phyloP scores from a whole-genome alignment of 192 early-diverging fungal species.

The Podila verticillata region DNA sequence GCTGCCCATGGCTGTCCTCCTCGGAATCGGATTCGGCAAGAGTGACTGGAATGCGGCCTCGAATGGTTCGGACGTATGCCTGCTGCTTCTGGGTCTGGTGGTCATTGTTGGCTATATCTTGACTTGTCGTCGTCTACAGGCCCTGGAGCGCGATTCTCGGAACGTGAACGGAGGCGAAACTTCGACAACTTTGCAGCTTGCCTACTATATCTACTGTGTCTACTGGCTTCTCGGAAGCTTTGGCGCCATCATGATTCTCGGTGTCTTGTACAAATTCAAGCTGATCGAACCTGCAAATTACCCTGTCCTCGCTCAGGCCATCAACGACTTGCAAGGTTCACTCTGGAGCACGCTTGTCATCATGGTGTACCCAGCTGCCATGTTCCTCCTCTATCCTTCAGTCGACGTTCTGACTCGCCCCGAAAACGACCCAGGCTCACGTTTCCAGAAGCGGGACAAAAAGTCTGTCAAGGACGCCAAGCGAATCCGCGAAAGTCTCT shows the following conservation, averaged over 20 bases:
- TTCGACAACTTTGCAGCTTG: conserved; percentile 29
- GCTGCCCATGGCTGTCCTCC: not conserved
- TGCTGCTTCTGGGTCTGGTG: conserved; percentile 7
- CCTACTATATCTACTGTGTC: conserved; percentile 35
- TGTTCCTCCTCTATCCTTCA: conserved; percentile 46
- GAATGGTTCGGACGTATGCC: not conserved
- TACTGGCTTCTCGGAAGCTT: conserved; percentile 46
- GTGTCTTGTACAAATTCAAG: conserved; percentile 16
- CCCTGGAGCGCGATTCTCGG: conserved; percentile 40
- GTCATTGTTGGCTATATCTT: conserved; percentile 23
- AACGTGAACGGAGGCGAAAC: conserved; percentile 41
- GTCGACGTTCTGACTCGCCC: conserved; percentile 40
- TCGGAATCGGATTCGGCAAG: not conserved
- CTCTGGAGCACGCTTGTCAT: conserved; percentile 36
- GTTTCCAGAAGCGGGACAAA: conserved; percentile 38
- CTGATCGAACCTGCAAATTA: not conserved
- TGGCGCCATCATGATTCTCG: conserved; percentile 19
- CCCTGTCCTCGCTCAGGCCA: conserved; percentile 16
- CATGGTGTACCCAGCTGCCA: conserved; percentile 37
- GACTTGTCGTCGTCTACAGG: conserved; percentile 22
- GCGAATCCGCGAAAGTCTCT: conserved; percentile 37
- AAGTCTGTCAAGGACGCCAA: conserved; percentile 30
- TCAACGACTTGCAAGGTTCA: conserved; percentile 28
- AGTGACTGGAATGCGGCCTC: not conserved
- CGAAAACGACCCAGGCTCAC: conserved; percentile 21